Percentiles rank a stretch among this genome's conserved stretches.
These are phyloP conservation scores for Zopfochytrium polystomum DNA, from an alignment of 371 early-diverging fungal species.

Conservation along the genomic window DNA sequence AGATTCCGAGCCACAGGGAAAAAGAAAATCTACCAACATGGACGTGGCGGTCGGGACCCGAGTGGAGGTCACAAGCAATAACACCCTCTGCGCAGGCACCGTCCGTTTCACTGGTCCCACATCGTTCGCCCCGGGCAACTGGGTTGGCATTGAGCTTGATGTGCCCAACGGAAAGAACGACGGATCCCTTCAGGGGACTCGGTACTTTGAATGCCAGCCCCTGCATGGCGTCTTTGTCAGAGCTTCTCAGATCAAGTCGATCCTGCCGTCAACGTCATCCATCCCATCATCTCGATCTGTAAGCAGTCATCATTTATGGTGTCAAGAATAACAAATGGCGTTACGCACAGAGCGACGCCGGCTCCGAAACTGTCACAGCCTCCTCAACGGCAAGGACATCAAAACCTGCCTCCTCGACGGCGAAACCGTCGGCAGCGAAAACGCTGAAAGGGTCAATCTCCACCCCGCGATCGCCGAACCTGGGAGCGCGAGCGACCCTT, in stretches of 20 bases:
- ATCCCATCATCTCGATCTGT: no score
- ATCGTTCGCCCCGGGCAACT: constrained; percentile 75
- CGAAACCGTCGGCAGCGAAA: no score
- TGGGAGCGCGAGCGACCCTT: no score
- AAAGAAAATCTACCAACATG: neutral
- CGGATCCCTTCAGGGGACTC: constrained; percentile 50
- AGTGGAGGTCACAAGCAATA: constrained; percentile 11
- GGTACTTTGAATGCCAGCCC: constrained; percentile 76
- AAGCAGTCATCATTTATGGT: no score
- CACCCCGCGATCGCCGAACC: no score
- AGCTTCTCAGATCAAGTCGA: constrained; percentile 26
- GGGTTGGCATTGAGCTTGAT: constrained; percentile 93
- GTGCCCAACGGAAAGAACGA: constrained; percentile 91
- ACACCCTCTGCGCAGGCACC: constrained; percentile 48
- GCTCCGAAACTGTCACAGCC: no score
- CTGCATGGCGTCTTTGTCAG: constrained; percentile 82
- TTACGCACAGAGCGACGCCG: no score
- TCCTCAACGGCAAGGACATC: no score
- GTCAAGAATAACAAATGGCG: no score
- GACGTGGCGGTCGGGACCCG: constrained; percentile 9
- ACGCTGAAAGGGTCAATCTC: no score
- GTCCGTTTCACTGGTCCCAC: constrained; percentile 79
- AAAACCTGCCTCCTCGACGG: no score
- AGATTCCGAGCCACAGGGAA: neutral
- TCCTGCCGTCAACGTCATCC: neutral